A percentile compares a stretch with the other conserved stretches of the same genome.
Conservation (phyloP, 2,329 filamentous ascomycete species). For the Ascochyta clinopodiicola region DNA sequence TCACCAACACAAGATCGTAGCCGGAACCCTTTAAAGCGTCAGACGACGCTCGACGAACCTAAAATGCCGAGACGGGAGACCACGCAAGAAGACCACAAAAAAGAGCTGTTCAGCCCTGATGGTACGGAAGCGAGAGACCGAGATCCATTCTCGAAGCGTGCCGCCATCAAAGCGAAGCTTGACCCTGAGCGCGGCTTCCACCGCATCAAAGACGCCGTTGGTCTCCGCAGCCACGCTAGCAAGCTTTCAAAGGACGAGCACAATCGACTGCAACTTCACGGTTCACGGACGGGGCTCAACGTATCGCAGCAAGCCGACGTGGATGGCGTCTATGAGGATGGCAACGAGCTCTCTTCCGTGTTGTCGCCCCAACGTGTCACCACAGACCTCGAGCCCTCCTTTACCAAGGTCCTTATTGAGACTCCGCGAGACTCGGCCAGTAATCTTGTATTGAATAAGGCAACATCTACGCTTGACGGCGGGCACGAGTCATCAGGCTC, state of each 20-base stretch:
- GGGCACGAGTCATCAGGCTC: constrained; percentile 26
- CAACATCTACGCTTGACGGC: constrained; percentile 20
- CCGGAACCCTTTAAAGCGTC: constrained; percentile 58
- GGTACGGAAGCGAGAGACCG: constrained; percentile 57
- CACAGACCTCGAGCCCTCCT: constrained; percentile 34
- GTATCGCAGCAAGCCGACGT: constrained; percentile 17
- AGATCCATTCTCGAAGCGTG: constrained; percentile 63
- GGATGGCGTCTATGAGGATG: constrained; percentile 18
- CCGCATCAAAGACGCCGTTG: constrained; percentile 85
- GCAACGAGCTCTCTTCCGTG: constrained; percentile 20
- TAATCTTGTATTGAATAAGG: constrained; percentile 29
- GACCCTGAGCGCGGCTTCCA: constrained; percentile 84
- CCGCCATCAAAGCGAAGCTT: constrained; percentile 77
- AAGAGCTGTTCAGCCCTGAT: constrained; percentile 29
- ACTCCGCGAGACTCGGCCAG: constrained; percentile 41
- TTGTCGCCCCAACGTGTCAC: constrained; percentile 22
- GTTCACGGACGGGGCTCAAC: constrained; percentile 24
- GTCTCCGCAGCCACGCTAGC: constrained; percentile 55
- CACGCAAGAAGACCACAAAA: constrained; percentile 38
- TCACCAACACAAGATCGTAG: constrained; percentile 59
- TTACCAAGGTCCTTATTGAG: constrained; percentile 43
- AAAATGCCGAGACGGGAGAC: constrained; percentile 38
- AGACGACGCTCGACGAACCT: constrained; percentile 50
- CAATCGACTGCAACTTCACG: constrained; percentile 24
- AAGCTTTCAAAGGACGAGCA: constrained; percentile 49